Conservation (phyloP, 2,329 filamentous ascomycete genomes). For the Aschersonia sp. region DNA sequence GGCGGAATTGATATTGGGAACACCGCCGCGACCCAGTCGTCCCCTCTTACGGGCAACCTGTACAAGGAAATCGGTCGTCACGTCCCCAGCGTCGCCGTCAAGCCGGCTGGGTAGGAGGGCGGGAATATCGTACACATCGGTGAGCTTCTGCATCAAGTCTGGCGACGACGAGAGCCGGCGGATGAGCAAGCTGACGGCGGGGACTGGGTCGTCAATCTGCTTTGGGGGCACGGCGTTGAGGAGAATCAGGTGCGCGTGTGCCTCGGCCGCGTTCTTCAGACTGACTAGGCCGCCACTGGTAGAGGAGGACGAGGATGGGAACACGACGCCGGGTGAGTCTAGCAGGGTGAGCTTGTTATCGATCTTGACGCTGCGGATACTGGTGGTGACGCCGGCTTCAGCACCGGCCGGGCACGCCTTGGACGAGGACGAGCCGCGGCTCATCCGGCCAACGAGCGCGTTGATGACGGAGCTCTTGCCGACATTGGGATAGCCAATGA, state of each 20-base stretch:
- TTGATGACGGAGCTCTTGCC: slow-evolving; percentile 97
- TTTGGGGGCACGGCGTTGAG: slow-evolving; percentile 87
- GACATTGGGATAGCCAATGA: slow-evolving; percentile 92
- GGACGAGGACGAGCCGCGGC: slow-evolving; percentile 35
- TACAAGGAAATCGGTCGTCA: slow-evolving; percentile 80
- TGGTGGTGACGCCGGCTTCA: slow-evolving; percentile 84
- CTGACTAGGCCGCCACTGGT: slow-evolving; percentile 23
- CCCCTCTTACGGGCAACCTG: slow-evolving; percentile 92
- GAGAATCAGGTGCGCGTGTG: slow-evolving; percentile 72
- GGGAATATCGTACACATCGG: slow-evolving; percentile 72
- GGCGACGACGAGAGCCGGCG: slow-evolving; percentile 60
- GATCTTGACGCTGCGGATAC: slow-evolving; percentile 78
- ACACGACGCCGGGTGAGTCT: slow-evolving; percentile 89
- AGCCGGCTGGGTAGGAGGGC: slow-evolving; percentile 53
- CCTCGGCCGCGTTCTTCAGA: slow-evolving; percentile 49
- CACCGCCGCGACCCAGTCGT: slow-evolving; percentile 71
- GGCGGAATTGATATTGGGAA: slow-evolving; percentile 77
- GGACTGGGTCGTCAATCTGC: slow-evolving; percentile 84
- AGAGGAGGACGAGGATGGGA: slow-evolving; percentile 43
- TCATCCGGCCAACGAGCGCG: slow-evolving; percentile 65
- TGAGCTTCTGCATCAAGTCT: slow-evolving; percentile 63
- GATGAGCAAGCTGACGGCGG: slow-evolving; percentile 73
- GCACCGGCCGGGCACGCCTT: slow-evolving; percentile 73
- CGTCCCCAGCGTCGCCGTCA: slow-evolving; percentile 41
- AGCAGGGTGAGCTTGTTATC: slow-evolving; percentile 89